Evolutionary conservation across 352 stramenopile genomes (phyloP).

Genomic region (Pythium phragmitis): DNA sequence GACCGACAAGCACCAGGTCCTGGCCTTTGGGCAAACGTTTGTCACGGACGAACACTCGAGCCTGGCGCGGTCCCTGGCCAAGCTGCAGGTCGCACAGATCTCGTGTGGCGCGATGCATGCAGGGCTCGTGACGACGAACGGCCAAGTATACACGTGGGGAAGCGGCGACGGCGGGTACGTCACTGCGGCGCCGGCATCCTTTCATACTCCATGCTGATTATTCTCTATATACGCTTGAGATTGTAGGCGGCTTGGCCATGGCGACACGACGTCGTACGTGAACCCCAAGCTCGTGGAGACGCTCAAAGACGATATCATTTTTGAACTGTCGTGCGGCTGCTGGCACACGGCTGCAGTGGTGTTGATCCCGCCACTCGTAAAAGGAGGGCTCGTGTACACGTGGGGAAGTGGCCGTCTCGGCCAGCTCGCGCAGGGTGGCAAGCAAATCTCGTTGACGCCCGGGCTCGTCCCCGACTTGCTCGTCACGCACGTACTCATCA

Average conservation of each 20-base stretch:
- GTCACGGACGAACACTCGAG: conserved; percentile 59
- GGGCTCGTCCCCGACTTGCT: conserved; percentile 83
- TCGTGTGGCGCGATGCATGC: conserved; percentile 79
- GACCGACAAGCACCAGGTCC: conserved; percentile 47
- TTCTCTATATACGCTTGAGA: no score
- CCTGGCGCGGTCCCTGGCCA: conserved; percentile 50
- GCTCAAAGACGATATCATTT: conserved; percentile 71
- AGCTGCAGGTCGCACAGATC: conserved; percentile 67
- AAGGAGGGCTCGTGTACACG: conserved; percentile 88
- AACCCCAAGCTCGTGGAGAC: conserved; percentile 73
- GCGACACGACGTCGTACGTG: conserved; percentile 66
- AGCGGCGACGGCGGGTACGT: conserved; percentile 81
- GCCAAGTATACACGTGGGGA: conserved; percentile 79
- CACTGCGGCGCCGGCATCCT: neutral
- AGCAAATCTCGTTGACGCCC: conserved; percentile 67
- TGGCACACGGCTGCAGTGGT: conserved; percentile 91
- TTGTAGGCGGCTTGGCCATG: conserved; percentile 65
- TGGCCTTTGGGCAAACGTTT: conserved; percentile 72
- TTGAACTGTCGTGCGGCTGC: conserved; percentile 74
- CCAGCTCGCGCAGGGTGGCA: conserved; percentile 68
- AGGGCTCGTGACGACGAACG: conserved; percentile 67
- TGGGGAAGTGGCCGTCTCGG: conserved; percentile 93
- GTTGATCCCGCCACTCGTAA: conserved; percentile 81
- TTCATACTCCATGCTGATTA: no score
- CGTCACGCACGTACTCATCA: conserved; percentile 78